Conservation (phyloP, 805 yeast species). For the Barnettozyma californica region DNA sequence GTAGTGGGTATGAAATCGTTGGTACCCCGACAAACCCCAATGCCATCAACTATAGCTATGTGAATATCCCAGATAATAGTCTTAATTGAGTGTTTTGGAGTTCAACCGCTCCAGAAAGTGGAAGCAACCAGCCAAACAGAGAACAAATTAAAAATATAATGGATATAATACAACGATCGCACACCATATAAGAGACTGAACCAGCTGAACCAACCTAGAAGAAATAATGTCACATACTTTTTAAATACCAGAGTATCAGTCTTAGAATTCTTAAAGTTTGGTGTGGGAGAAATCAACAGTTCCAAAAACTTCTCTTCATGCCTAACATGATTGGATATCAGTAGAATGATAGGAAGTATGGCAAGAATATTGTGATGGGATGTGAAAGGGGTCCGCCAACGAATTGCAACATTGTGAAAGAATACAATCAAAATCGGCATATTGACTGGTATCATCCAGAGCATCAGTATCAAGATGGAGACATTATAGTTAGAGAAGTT, state of each 20-base stretch:
- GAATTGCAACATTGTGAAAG: conserved; percentile 68
- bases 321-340: conserved; percentile 23
- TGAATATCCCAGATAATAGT: too few relatives aligned
- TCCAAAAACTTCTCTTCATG: conserved; percentile 7
- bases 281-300: conserved; percentile 33
- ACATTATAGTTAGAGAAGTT: conserved; percentile 53
- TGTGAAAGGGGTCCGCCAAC: conserved; percentile 79
- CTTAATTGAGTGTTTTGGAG: too few relatives aligned
- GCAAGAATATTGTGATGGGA: conserved; percentile 83
- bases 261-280: conserved; percentile 25
- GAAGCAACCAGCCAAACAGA: conserved; percentile 44
- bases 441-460: conserved; percentile 76
- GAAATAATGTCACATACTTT: conserved; percentile 24
- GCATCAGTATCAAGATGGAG: conserved; percentile 60
- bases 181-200: conserved; percentile 72
- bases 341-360: conserved; percentile 61
- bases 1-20: too few relatives aligned
- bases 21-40: too few relatives aligned
- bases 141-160: conserved; percentile 64
- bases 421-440: conserved; percentile 77
- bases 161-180: conserved; percentile 80
- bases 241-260: neutral
- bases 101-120: conserved; percentile 17
- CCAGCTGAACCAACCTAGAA: conserved; percentile 47
- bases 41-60: too few relatives aligned